These are phyloP conservation scores for Xylaria sp. DNA, from an alignment of 2,329 filamentous ascomycete species.

Conservation along the genomic window DNA sequence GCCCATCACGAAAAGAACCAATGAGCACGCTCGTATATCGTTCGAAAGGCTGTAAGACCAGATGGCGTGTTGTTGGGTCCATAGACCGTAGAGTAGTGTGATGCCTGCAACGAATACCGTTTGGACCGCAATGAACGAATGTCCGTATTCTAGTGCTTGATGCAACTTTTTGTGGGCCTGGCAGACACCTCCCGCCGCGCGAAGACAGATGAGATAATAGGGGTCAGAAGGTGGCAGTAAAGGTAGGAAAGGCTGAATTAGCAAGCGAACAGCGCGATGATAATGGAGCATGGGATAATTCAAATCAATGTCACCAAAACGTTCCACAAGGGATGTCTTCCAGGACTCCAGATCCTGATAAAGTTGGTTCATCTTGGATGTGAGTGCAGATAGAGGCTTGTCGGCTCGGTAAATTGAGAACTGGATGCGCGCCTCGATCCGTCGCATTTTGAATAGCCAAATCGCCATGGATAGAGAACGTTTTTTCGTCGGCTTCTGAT, in stretches of 20 bases:
- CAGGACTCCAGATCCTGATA: conserved; percentile 43
- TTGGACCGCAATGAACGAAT: conserved; percentile 40
- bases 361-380: conserved; percentile 43
- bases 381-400: conserved; percentile 38
- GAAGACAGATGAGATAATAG: conserved; percentile 40
- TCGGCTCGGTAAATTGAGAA: conserved; percentile 48
- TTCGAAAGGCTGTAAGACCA: conserved; percentile 46
- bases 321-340: conserved; percentile 36
- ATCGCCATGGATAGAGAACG: conserved; percentile 38
- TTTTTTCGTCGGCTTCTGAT: conserved; percentile 3
- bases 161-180: conserved; percentile 40
- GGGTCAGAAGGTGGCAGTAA: conserved; percentile 42
- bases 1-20: conserved; percentile 45
- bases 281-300: conserved; percentile 47
- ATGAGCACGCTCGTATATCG: conserved; percentile 44
- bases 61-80: conserved; percentile 40
- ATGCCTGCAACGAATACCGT: conserved; percentile 40
- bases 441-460: conserved; percentile 41
- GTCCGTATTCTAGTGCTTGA: conserved; percentile 37
- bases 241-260: conserved; percentile 47
- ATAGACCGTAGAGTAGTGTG: conserved; percentile 36
- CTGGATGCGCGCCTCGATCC: conserved; percentile 45
- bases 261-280: conserved; percentile 43
- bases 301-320: conserved; percentile 35
- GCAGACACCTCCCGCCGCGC: conserved; percentile 38